Conservation (phyloP, 179 eudicot genomes). For the Camellia oleifera region DNA sequence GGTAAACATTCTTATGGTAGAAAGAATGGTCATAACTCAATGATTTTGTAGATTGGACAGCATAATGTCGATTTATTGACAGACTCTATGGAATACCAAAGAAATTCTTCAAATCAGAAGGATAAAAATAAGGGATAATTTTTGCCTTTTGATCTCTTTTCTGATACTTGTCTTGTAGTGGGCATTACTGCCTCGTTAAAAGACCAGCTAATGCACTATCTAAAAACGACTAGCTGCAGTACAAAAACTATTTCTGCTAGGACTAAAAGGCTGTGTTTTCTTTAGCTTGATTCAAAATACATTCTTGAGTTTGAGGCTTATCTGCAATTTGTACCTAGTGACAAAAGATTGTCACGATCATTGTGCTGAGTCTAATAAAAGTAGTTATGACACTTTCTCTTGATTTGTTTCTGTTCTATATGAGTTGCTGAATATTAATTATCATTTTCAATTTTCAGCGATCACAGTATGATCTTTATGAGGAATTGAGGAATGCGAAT, state of each 20-base stretch:
- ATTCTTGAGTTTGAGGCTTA: not conserved
- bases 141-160: no score
- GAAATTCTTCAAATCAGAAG: not conserved
- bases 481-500: slow-evolving; percentile 55
- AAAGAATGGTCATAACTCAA: not conserved
- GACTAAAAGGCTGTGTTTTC: not conserved
- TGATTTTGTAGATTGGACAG: not conserved
- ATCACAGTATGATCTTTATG: slow-evolving; percentile 51
- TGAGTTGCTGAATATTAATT: not conserved
- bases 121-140: not conserved
- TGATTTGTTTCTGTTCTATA: not conserved
- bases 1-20: not conserved
- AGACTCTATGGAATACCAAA: not conserved
- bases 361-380: not conserved
- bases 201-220: no score
- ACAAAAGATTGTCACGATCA: not conserved
- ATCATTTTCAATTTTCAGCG: slow-evolving; percentile 33
- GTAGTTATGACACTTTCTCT: not conserved
- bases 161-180: no score
- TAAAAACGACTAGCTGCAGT: not conserved
- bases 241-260: not conserved
- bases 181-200: no score
- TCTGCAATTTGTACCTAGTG: not conserved
- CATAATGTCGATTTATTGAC: not conserved
- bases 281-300: not conserved